Conservation (phyloP, 495 filamentous ascomycete species). For the Daldinia loculata region DNA sequence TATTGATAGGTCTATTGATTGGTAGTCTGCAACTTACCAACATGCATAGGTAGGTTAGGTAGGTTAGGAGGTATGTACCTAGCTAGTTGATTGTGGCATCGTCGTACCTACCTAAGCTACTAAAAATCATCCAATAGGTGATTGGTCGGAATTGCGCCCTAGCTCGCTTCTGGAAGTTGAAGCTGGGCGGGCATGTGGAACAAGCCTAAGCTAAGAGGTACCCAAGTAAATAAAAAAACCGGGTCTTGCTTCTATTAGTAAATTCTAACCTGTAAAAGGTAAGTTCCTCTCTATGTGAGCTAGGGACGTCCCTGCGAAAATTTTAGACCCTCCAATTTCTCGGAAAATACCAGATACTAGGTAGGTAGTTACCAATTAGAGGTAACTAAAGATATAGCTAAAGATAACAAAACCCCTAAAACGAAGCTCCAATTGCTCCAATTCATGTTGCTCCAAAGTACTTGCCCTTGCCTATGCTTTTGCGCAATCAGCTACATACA, state of each 20-base stretch:
- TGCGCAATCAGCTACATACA: slow-evolving; percentile 22
- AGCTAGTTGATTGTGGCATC: background rate
- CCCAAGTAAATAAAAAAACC: too few relatives aligned
- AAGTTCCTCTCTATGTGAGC: background rate
- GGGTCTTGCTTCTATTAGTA: too few relatives aligned
- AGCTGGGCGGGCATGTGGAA: slow-evolving; percentile 28
- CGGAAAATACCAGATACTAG: slow-evolving; percentile 1
- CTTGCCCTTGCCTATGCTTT: background rate
- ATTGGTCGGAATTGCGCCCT: slow-evolving; percentile 26
- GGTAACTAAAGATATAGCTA: background rate
- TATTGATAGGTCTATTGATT: background rate
- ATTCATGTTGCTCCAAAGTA: too few relatives aligned
- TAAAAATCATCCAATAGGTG: background rate
- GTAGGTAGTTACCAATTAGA: background rate
- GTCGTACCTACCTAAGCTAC: slow-evolving; percentile 3
- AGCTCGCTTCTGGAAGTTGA: slow-evolving; percentile 39
- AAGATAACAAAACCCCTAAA: slow-evolving; percentile 27
- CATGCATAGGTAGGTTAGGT: background rate
- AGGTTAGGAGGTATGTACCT: too few relatives aligned
- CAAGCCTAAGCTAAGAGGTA: slow-evolving; percentile 1
- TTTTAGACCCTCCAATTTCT: background rate
- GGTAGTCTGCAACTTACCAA: background rate
- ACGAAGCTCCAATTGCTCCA: slow-evolving; percentile 28
- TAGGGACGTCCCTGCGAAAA: background rate
- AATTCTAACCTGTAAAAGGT: background rate